These are phyloP conservation scores for Malania oleifera DNA, from an alignment of 164 flowering plant species.

Conservation along the genomic window DNA sequence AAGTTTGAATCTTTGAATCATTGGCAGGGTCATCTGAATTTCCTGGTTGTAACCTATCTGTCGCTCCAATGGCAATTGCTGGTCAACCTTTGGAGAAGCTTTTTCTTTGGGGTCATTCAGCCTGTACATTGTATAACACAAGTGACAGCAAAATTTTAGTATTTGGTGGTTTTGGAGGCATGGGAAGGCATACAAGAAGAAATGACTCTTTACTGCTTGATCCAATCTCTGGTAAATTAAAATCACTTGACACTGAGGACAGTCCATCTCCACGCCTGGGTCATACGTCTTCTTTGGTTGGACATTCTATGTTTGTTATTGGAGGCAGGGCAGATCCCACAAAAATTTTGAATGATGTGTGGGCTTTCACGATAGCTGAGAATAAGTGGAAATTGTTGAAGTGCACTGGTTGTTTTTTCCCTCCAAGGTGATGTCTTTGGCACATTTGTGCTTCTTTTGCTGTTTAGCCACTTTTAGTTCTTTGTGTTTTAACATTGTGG, in stretches of 20 bases:
- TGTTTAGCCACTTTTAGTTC: background rate
- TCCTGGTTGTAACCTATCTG: conserved; percentile 31
- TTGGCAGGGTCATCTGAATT: conserved; percentile 53
- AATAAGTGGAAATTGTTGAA: conserved; percentile 48
- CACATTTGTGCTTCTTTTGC: background rate
- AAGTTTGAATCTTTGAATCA: conserved; percentile 43
- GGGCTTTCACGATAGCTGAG: conserved; percentile 50
- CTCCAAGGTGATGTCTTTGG: conserved; percentile 54
- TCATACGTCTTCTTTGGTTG: conserved; percentile 67
- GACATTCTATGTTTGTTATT: conserved; percentile 58
- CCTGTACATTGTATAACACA: conserved; percentile 34
- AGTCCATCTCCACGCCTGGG: conserved; percentile 80
- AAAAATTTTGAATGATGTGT: conserved; percentile 70
- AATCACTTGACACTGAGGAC: conserved; percentile 25
- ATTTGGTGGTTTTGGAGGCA: conserved; percentile 96
- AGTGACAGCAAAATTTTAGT: conserved; percentile 35
- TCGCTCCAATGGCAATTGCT: conserved; percentile 29
- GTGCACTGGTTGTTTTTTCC: conserved; percentile 50
- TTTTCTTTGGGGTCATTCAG: conserved; percentile 86
- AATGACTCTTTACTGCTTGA: conserved; percentile 64
- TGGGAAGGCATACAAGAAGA: conserved; percentile 84
- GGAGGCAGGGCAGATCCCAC: conserved; percentile 90
- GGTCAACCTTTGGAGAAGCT: conserved; percentile 86
- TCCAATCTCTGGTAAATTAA: conserved; percentile 35
- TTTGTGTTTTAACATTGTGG: too few species aligned